Evolutionary conservation across 164 flowering plant species (phyloP), one percentile per base, ranked within the genome.

Genomic region (Vitis rotundifolia): DNA sequence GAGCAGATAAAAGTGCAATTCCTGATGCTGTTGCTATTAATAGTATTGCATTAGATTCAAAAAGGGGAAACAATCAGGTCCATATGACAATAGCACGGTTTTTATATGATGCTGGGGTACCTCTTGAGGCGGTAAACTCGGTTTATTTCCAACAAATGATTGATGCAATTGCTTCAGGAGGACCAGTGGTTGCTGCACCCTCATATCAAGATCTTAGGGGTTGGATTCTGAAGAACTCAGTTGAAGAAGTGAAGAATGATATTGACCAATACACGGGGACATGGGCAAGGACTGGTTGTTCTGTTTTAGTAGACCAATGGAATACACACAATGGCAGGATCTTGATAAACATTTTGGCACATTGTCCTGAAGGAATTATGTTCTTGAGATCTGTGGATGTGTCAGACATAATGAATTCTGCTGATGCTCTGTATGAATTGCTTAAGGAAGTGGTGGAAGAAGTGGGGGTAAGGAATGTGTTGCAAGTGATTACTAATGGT

Each of bases 71-170:
- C 61, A 75, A 78, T 52, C 73, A 77, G 58, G 80, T 84, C 50
- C 80, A 85, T 74, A 78, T 85, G 88, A 97, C 97, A 60, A 80
- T 95, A 47, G 96, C 88, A 11, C 68, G 89, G 75, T 95, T 95
- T 75, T 70, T 93, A 6, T 91, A 81, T 79, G 94, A 91, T 79
- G 86, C 78, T 73, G 98, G 98, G 15, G 77, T 88, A 48, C 82
- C 97, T 70, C 59, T 80, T 22, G 84, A 85, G 82, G 93, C 92
- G 13, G 92, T 86, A 8, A 89, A 83, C 69, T 93, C 98, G 0
- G 75, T 72, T 19, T 89, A 89, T 76, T 91, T 95, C 75, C 97
- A 84, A 71, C 93, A 88, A 12, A 91, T 95, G 99, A 64, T 95
- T 59, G 89, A 90, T 78, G 93, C 92, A 3, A 82, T 95, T 64